Evolutionary conservation across 352 stramenopile species (phyloP).

Genomic region (Phytopythium mirpurense): DNA sequence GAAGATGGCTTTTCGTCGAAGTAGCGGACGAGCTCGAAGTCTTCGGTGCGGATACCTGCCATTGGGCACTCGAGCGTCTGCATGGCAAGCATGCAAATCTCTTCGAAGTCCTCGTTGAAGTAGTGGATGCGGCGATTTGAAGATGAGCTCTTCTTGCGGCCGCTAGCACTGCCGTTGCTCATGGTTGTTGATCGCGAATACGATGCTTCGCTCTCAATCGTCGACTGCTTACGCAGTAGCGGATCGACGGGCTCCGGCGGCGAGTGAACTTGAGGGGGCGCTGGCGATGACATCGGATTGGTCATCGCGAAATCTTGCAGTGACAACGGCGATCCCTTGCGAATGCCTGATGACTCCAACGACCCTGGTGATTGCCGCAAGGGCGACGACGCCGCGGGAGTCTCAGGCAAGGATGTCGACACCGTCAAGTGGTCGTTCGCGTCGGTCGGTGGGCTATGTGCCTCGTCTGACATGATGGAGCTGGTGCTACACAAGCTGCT

Average conservation of each 20-base stretch:
- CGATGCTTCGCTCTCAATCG: not conserved
- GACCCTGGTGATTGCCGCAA: slow-evolving; percentile 4
- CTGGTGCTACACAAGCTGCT: slow-evolving; percentile 40
- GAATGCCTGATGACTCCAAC: slow-evolving; percentile 3
- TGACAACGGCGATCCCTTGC: slow-evolving; percentile 32
- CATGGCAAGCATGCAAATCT: slow-evolving; percentile 87
- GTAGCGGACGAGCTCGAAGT: slow-evolving; percentile 86
- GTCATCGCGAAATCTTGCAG: slow-evolving; percentile 41
- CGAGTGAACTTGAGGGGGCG: slow-evolving; percentile 1
- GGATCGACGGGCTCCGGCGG: slow-evolving; percentile 1
- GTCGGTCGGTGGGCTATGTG: slow-evolving; percentile 31
- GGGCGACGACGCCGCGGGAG: slow-evolving; percentile 10
- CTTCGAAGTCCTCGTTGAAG: slow-evolving; percentile 87
- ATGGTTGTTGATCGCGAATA: slow-evolving; percentile 4
- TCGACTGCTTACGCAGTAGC: slow-evolving; percentile 9
- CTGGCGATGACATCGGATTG: slow-evolving; percentile 14
- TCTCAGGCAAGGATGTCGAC: slow-evolving; percentile 7
- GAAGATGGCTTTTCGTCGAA: slow-evolving; percentile 46
- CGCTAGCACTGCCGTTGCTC: slow-evolving; percentile 19
- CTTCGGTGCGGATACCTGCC: slow-evolving; percentile 81
- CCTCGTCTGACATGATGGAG: slow-evolving; percentile 46
- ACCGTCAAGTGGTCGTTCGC: slow-evolving; percentile 7
- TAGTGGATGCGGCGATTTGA: slow-evolving; percentile 67
- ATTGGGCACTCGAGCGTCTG: slow-evolving; percentile 82
- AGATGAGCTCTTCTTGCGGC: slow-evolving; percentile 25